Conservation (phyloP, 148 eudicot genomes). For the Mesembryanthemum crystallinum region DNA sequence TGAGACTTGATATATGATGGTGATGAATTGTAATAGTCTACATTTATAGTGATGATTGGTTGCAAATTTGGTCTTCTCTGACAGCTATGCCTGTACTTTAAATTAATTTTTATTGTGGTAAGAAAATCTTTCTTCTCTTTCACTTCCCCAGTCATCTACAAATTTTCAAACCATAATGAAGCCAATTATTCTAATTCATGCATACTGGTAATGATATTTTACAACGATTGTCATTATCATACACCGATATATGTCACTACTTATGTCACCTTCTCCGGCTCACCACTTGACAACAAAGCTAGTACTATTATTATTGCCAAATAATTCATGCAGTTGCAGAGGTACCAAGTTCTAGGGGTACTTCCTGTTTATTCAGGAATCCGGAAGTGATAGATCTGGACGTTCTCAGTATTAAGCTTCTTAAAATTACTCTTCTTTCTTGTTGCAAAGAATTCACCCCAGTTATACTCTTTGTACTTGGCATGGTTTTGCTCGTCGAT, state of each 20-base stretch:
- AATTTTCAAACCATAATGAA: too few species aligned
- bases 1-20: too few species aligned
- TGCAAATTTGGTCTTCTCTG: too few species aligned
- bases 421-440: slow-evolving; percentile 37
- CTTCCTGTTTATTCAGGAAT: slow-evolving; percentile 15
- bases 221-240: neutral
- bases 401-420: slow-evolving; percentile 37
- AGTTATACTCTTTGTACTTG: slow-evolving; percentile 32
- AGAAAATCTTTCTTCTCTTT: too few species aligned
- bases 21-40: too few species aligned
- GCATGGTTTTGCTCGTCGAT: slow-evolving; percentile 32
- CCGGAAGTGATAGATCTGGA: slow-evolving; percentile 40
- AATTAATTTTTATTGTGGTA: too few species aligned
- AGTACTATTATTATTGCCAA: neutral
- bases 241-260: neutral
- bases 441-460: slow-evolving; percentile 34
- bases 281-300: neutral
- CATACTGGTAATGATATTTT: neutral
- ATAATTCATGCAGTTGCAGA: too few species aligned
- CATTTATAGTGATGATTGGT: too few species aligned
- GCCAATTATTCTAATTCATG: too few species aligned
- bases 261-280: neutral
- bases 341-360: too few species aligned
- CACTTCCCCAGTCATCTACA: too few species aligned
- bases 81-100: too few species aligned